Evolutionary conservation across 306 rosid species (phyloP).

Genomic region (Quercus gilva): DNA sequence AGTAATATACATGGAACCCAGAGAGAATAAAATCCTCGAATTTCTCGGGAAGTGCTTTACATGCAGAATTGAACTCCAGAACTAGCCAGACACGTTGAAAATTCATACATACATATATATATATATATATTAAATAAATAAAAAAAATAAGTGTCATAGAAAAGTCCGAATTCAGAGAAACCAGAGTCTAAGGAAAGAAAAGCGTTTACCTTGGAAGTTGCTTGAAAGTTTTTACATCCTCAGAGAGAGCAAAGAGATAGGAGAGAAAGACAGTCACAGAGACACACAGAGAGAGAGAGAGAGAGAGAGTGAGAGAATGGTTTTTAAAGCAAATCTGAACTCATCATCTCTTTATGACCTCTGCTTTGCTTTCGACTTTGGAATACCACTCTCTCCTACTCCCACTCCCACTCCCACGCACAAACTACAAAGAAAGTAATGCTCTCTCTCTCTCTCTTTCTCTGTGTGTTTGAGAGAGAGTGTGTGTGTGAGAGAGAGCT

Average conservation of each 20-base stretch:
- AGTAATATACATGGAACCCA: too few species aligned
- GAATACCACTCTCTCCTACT: conserved; percentile 40
- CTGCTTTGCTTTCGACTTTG: conserved; percentile 58
- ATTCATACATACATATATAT: background rate
- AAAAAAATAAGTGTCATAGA: background rate
- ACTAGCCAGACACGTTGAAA: background rate
- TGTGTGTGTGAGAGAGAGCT: too few species aligned
- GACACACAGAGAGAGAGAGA: too few species aligned
- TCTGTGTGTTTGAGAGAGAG: too few species aligned
- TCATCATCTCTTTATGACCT: background rate
- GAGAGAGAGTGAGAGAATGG: too few species aligned
- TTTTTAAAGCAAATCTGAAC: background rate
- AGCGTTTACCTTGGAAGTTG: background rate
- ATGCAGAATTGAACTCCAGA: too few species aligned
- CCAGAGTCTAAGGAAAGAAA: background rate
- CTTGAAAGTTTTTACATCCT: background rate
- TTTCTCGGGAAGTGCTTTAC: too few species aligned
- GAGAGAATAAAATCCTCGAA: too few species aligned
- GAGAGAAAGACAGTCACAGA: background rate
- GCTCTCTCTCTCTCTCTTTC: background rate
- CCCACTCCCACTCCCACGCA: background rate
- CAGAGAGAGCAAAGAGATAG: background rate
- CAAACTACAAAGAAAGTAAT: background rate
- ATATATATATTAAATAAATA: background rate
- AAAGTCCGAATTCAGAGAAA: background rate